Conservation (phyloP, 2,329 filamentous ascomycete species). For the Colletotrichum coccodes region DNA sequence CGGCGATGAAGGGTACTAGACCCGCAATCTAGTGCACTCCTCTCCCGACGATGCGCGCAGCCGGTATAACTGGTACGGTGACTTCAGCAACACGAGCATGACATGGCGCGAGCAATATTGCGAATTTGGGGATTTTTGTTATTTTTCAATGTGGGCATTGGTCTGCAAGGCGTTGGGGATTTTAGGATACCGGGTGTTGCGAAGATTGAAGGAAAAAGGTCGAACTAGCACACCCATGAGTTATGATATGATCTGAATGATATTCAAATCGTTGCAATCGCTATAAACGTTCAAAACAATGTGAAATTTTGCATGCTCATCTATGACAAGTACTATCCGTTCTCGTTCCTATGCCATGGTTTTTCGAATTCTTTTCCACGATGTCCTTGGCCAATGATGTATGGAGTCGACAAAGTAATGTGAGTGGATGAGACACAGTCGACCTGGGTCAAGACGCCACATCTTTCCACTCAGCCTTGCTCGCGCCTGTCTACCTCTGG, state of each 20-base stretch:
- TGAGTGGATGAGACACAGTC: too few species aligned
- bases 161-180: not conserved
- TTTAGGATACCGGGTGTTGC: not conserved
- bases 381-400: too few species aligned
- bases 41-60: not conserved
- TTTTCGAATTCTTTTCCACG: too few species aligned
- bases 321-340: too few species aligned
- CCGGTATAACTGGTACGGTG: not conserved
- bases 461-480: too few species aligned
- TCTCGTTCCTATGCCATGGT: too few species aligned
- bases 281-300: not conserved
- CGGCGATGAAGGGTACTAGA: not conserved
- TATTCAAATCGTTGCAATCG: not conserved
- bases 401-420: too few species aligned
- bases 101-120: not conserved
- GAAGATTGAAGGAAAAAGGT: not conserved
- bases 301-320: too few species aligned
- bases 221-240: not conserved
- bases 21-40: too few species aligned
- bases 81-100: not conserved
- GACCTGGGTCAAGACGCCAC: too few species aligned
- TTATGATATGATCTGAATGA: not conserved
- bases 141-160: not conserved
- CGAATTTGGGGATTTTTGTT: too few species aligned
- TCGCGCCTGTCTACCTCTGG: too few species aligned